phyloP scores from a whole-genome alignment of 805 yeast species.

The Suhomyces pyralidae region DNA sequence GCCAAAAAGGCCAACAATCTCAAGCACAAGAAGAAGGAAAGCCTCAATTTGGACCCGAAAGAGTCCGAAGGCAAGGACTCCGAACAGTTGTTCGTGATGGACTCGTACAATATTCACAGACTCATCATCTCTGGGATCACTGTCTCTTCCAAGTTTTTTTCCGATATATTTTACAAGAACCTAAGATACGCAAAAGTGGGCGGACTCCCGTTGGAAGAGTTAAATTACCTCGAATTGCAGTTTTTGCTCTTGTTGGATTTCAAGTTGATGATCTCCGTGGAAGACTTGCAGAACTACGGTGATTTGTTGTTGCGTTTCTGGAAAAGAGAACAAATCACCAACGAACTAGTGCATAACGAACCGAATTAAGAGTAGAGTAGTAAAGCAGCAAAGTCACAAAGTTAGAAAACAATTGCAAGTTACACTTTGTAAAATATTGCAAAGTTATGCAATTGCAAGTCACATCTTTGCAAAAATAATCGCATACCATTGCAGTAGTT shows the following conservation, averaged over 20 bases:
- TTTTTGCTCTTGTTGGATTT: constrained; percentile 83
- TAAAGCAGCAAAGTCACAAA: too few relatives aligned
- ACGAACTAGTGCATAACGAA: constrained; percentile 21
- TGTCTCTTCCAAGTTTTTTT: constrained; percentile 90
- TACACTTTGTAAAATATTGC: too few relatives aligned
- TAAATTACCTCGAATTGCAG: constrained; percentile 89
- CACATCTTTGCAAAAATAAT: too few relatives aligned
- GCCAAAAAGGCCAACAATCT: constrained; percentile 74
- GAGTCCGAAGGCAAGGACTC: constrained; percentile 15
- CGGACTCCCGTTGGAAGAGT: constrained; percentile 88
- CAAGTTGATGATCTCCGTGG: constrained; percentile 79
- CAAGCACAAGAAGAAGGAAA: constrained; percentile 23
- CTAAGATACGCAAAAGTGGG: constrained; percentile 94
- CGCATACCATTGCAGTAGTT: too few relatives aligned
- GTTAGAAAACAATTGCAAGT: too few relatives aligned
- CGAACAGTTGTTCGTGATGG: constrained; percentile 85
- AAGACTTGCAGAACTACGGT: constrained; percentile 88
- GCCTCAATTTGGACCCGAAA: constrained; percentile 10
- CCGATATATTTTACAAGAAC: constrained; percentile 92
- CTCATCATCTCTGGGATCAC: constrained; percentile 92
- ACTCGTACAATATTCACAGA: constrained; percentile 91
- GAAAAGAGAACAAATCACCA: constrained; percentile 62
- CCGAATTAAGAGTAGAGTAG: neutral
- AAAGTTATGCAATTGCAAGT: too few relatives aligned
- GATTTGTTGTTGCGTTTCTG: constrained; percentile 82